Percentiles rank a stretch among this genome's conserved stretches.
Conservation (phyloP, 208 protist species). For the Trichomonas tenax region DNA sequence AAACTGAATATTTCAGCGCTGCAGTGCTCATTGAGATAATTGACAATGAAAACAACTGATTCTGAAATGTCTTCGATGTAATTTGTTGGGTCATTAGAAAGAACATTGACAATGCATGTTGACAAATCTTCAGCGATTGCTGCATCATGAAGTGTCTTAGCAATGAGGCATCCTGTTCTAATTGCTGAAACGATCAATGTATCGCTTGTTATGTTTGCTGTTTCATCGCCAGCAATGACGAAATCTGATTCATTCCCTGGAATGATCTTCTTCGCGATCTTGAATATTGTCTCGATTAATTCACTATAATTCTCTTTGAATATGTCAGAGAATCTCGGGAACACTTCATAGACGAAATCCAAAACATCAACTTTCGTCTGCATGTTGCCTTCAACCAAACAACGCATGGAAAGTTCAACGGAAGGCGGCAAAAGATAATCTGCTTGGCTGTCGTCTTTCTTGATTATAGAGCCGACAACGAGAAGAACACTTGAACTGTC, state of each 20-base stretch:
- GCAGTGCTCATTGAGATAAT: background rate
- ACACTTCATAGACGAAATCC: background rate
- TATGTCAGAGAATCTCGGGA: background rate
- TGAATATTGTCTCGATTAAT: background rate
- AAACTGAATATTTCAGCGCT: background rate
- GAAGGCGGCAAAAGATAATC: background rate
- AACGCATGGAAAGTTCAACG: background rate
- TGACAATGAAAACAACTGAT: background rate
- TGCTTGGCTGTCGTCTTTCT: background rate
- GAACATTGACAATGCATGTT: background rate
- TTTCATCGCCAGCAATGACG: background rate
- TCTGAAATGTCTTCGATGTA: background rate
- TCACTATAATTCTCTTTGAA: background rate
- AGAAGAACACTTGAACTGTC: background rate
- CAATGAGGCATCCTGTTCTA: background rate
- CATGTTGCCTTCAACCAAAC: background rate
- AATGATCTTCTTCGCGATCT: background rate
- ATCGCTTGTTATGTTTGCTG: background rate
- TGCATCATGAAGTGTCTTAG: background rate
- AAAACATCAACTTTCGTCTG: background rate
- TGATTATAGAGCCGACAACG: background rate
- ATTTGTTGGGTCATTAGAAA: background rate
- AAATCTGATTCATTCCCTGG: background rate
- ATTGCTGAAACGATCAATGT: background rate
- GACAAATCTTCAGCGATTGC: background rate